A percentile compares a stretch with the other conserved stretches of the same genome.
These are phyloP conservation scores for Porodaedalea pini DNA, from an alignment of 1,284 basidiomycete species.

Conservation along the genomic window DNA sequence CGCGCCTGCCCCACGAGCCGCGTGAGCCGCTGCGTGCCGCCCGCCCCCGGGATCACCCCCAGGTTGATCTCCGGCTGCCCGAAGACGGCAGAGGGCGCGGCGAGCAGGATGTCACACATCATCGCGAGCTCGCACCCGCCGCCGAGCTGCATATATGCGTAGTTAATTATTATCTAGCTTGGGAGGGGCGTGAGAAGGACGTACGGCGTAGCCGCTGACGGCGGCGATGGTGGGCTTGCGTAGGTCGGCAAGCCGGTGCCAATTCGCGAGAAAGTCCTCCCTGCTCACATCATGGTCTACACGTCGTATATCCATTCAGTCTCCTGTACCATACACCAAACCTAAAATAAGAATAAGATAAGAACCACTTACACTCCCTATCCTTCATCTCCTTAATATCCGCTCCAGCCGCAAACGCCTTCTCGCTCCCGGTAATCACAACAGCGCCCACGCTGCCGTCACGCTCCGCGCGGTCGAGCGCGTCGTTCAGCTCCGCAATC, in stretches of 20 bases:
- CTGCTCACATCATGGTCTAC: conserved; percentile 84
- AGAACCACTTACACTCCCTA: conserved; percentile 71
- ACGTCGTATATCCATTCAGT: conserved; percentile 12
- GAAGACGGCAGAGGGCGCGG: conserved; percentile 90
- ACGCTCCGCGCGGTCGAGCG: conserved; percentile 66
- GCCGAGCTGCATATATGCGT: conserved; percentile 62
- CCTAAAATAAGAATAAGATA: not conserved
- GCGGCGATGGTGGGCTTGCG: conserved; percentile 95
- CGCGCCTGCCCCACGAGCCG: conserved; percentile 89
- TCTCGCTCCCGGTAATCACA: conserved; percentile 91
- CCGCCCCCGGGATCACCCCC: conserved; percentile 92
- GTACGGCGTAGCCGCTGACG: conserved; percentile 91
- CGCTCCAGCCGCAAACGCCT: conserved; percentile 91
- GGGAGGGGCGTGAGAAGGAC: conserved; percentile 29
- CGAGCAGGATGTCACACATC: conserved; percentile 96
- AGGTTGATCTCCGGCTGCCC: conserved; percentile 98
- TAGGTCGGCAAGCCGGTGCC: conserved; percentile 74
- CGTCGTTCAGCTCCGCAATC: conserved; percentile 75
- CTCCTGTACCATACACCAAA: no score
- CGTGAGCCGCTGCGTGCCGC: conserved; percentile 82
- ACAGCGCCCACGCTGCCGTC: conserved; percentile 79
- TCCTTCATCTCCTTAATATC: conserved; percentile 95
- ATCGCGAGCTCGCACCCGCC: conserved; percentile 96
- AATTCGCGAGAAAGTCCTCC: conserved; percentile 85
- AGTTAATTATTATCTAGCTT: not conserved